Conservation (phyloP, 2,329 filamentous ascomycete species). For the Sphaerulina populicola region DNA sequence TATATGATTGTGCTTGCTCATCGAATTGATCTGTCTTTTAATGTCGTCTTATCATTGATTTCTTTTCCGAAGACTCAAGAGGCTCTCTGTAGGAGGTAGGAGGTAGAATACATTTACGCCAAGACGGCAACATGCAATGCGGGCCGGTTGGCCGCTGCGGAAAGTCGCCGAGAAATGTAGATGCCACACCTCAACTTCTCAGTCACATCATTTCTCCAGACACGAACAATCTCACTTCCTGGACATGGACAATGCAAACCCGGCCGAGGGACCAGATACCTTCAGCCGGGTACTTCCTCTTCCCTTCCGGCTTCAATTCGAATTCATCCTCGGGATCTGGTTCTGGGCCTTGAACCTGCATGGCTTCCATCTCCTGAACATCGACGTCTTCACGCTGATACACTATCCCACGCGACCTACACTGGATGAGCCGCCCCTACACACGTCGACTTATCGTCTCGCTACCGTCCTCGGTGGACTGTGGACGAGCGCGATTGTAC, state of each 20-base stretch:
- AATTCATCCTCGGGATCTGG: constrained; percentile 83
- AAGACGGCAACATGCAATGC: not conserved
- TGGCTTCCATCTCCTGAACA: constrained; percentile 67
- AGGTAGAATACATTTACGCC: not conserved
- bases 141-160: not conserved
- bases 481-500: constrained; percentile 60
- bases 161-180: not conserved
- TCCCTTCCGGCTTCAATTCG: constrained; percentile 79
- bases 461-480: constrained; percentile 67
- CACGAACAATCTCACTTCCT: not conserved
- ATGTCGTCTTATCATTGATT: no score
- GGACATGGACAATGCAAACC: constrained; percentile 14
- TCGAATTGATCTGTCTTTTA: not conserved
- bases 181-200: constrained; percentile 5
- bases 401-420: constrained; percentile 72
- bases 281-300: constrained; percentile 82
- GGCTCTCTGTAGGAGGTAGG: no score
- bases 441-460: constrained; percentile 71
- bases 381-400: constrained; percentile 59
- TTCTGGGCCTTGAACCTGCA: constrained; percentile 91
- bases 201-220: not conserved
- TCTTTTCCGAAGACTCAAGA: no score
- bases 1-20: not conserved
- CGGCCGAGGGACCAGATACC: constrained; percentile 55
- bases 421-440: constrained; percentile 62